phyloP scores from a whole-genome alignment of 441 rosid species.

The Lepidium campestre region DNA sequence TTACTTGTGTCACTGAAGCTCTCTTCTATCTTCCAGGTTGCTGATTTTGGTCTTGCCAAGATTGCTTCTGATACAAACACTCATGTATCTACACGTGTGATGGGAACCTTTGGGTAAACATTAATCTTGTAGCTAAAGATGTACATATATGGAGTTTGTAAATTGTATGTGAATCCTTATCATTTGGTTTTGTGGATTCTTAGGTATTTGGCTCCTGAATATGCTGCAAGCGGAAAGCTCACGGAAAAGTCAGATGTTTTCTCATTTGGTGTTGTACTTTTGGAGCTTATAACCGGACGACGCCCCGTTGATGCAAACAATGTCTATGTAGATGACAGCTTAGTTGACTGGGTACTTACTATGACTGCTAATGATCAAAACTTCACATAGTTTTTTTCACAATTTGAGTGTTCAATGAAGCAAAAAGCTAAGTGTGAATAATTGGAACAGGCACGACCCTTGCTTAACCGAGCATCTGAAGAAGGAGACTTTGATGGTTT shows the following conservation, averaged over 20 bases:
- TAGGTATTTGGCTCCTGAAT: conserved; percentile 94
- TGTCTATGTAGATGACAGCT: conserved; percentile 73
- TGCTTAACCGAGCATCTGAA: conserved; percentile 73
- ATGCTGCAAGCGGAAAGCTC: conserved; percentile 92
- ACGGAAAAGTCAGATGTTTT: conserved; percentile 93
- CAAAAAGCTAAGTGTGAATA: conserved; percentile 12
- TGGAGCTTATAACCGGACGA: conserved; percentile 87
- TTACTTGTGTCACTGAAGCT: conserved; percentile 6
- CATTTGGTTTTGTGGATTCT: not conserved
- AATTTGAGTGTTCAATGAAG: not conserved
- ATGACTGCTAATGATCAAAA: not conserved
- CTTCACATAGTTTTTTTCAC: not conserved
- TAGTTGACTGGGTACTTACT: conserved; percentile 88
- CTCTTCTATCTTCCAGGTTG: conserved; percentile 51
- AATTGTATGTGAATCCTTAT: not conserved
- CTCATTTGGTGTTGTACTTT: conserved; percentile 91
- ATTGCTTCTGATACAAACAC: conserved; percentile 76
- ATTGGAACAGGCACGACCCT: conserved; percentile 69
- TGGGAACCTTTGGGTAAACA: conserved; percentile 97
- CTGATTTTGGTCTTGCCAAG: conserved; percentile 97
- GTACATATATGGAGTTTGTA: not conserved
- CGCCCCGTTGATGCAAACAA: conserved; percentile 70
- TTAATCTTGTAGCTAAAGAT: not conserved
- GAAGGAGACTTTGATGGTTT: conserved; percentile 66
- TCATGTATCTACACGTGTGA: conserved; percentile 93